Evolutionary conservation across 768 basidiomycete species (phyloP).

Genomic region (Phaeolepiota aurea): DNA sequence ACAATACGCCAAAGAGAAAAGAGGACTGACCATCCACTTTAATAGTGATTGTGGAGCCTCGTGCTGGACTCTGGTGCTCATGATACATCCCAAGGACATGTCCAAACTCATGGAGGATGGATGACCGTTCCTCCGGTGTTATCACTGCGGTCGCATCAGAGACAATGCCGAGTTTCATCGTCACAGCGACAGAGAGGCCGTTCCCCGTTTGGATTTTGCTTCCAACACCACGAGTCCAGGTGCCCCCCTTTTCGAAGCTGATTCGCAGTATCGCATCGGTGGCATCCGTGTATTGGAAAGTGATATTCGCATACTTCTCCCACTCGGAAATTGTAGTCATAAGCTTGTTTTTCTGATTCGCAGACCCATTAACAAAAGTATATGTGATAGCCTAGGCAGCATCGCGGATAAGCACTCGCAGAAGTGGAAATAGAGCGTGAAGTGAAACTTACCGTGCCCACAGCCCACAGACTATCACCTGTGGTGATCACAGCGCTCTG

Average conservation of each 20-base stretch:
- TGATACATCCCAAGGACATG: not conserved
- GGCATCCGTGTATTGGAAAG: not conserved
- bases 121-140: not conserved
- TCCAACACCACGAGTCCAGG: not conserved
- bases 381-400: not conserved
- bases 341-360: constrained; percentile 1
- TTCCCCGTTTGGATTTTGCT: not conserved
- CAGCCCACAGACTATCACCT: not conserved
- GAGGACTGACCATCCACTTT: constrained; percentile 1
- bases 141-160: not conserved
- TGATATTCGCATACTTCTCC: constrained; percentile 2
- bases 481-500: not conserved
- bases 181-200: not conserved
- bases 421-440: not conserved
- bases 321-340: constrained; percentile 1
- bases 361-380: not conserved
- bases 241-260: constrained; percentile 1
- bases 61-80: not conserved
- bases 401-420: not conserved
- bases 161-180: not conserved
- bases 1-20: too few species aligned
- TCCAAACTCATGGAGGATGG: constrained; percentile 4
- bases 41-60: not conserved
- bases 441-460: not conserved
- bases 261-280: not conserved